These are phyloP conservation scores for Blastobotrys illinoisensis DNA, from an alignment of 1,139 yeast genomes.

Conservation along the genomic window DNA sequence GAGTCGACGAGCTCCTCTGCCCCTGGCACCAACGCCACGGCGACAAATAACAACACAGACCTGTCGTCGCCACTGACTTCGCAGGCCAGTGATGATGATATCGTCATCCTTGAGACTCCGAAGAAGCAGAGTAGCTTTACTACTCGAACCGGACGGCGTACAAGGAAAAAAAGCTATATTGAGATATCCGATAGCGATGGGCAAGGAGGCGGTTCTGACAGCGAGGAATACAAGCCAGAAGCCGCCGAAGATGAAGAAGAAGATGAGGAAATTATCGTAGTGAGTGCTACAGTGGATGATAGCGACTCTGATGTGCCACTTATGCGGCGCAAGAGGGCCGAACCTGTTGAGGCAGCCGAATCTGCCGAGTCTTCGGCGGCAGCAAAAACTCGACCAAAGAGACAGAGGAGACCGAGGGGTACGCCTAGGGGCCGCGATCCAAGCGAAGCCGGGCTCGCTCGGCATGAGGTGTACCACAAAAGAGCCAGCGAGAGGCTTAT, in stretches of 20 bases:
- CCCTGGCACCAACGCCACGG: not conserved
- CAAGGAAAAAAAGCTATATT: not conserved
- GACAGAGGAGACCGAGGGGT: not conserved
- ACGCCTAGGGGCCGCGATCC: not conserved
- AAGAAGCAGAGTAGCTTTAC: not conserved
- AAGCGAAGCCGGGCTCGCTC: conserved; percentile 2
- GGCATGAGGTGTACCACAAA: conserved; percentile 12
- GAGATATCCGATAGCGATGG: not conserved
- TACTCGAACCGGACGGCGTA: not conserved
- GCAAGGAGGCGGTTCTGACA: not conserved
- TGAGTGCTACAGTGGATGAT: not conserved
- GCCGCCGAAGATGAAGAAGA: not conserved
- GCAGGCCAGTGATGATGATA: not conserved
- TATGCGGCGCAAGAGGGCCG: not conserved
- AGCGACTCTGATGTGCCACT: not conserved
- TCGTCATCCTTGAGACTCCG: not conserved
- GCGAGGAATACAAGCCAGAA: not conserved
- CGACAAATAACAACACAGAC: not conserved
- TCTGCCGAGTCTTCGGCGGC: not conserved
- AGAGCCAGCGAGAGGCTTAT: conserved; percentile 52
- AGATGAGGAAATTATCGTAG: not conserved
- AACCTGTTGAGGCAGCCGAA: not conserved
- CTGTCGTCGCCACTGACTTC: not conserved
- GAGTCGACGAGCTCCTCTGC: not conserved
- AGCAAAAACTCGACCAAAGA: not conserved